These are phyloP conservation scores for Phytopythium helicoides DNA, from an alignment of 352 stramenopile species.

Conservation along the genomic window DNA sequence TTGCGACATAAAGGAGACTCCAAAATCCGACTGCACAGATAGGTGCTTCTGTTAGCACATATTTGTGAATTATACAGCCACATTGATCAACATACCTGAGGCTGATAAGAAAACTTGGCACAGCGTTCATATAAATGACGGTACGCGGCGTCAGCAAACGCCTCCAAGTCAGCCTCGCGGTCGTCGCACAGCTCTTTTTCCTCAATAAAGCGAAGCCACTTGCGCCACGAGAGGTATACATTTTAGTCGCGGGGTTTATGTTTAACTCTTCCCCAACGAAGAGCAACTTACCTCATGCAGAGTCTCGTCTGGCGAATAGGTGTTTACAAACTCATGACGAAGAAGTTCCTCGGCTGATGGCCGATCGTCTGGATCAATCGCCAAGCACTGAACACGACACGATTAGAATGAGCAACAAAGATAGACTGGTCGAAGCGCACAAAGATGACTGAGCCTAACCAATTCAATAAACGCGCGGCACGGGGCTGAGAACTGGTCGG, in stretches of 20 bases:
- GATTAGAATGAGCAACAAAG: no score
- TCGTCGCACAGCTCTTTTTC: slow-evolving; percentile 59
- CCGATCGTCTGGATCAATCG: slow-evolving; percentile 60
- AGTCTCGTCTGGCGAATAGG: slow-evolving; percentile 67
- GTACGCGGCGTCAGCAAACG: slow-evolving; percentile 73
- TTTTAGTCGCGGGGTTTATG: neutral
- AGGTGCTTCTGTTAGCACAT: neutral
- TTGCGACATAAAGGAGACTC: slow-evolving; percentile 73
- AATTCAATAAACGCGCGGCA: slow-evolving; percentile 66
- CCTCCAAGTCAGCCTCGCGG: slow-evolving; percentile 47
- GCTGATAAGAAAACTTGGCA: slow-evolving; percentile 70
- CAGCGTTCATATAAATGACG: slow-evolving; percentile 74
- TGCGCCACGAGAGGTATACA: slow-evolving; percentile 1
- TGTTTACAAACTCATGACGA: slow-evolving; percentile 66
- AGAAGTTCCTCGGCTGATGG: slow-evolving; percentile 65
- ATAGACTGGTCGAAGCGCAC: no score
- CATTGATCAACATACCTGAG: slow-evolving; percentile 46
- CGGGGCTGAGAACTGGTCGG: slow-evolving; percentile 59
- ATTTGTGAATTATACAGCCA: neutral
- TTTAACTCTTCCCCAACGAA: slow-evolving; percentile 19
- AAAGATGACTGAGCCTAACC: slow-evolving; percentile 24
- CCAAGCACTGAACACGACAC: slow-evolving; percentile 58
- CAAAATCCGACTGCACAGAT: slow-evolving; percentile 69
- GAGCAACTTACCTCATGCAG: slow-evolving; percentile 44
- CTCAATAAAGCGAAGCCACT: slow-evolving; percentile 74